Evolutionary conservation across 257 asterid genomes (phyloP), one percentile per base, ranked within the genome.

Genomic region (Perilla frutescens): DNA sequence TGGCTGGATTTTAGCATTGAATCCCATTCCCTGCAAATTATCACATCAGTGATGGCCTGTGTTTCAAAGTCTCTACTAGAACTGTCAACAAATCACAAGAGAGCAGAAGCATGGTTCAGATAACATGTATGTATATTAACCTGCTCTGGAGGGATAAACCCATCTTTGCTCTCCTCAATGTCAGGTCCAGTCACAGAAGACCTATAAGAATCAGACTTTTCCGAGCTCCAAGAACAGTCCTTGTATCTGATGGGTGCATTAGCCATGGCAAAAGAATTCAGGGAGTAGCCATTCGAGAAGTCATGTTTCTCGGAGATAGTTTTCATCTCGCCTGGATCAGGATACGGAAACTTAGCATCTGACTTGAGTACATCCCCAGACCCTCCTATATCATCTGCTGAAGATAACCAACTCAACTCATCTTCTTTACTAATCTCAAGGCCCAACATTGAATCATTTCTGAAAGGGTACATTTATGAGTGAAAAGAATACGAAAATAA

Each of bases 391-490:
- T 81, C 85, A 68, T 82, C 82, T 54, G 89, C 82, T 65, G 96
- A 83, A 66, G 92, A 83, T 74, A 90, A 76, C 99, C 99, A 95
- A 75, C 86, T 85, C 69, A 85, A 64, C 56, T 87, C 92, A 70
- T 88, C 93, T 31, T 89, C 92, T 68, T 75, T 80, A 56, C 86
- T 73, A 68, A 72, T 70, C 55, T 85, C 91, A 77, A 86, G 81
- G 60, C 88, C 96, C 84, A 90, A 90, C 48, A 88, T 82, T 37
- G 97, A 84, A 82, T 90, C 96, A 74, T 89, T 82, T 80, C 96
- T 92, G 96, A 41, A 83, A 77, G 43, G 79, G 77, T 53, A 63
- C 31, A 34, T 51, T 48, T 69, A 64, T 74, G 40, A 75, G 82
- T 14, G 50, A 74, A 20, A 47, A 56, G 20, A 68, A 43, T 54